Conservation (phyloP, 1,284 basidiomycete genomes). For the Ustilago shanxiensis region DNA sequence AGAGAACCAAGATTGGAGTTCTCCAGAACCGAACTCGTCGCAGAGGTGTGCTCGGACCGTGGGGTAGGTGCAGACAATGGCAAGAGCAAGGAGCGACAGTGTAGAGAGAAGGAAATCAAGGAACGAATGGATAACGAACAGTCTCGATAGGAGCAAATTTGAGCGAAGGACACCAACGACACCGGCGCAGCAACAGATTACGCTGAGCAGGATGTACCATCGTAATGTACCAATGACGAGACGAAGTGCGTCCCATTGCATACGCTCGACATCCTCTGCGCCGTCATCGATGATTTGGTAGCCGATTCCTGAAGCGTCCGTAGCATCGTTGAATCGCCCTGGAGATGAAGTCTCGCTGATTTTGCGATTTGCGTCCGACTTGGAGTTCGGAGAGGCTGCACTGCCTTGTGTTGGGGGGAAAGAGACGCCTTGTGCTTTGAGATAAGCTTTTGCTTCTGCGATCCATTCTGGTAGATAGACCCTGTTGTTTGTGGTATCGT, state of each 20-base stretch:
- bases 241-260: slow-evolving; percentile 53
- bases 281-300: slow-evolving; percentile 31
- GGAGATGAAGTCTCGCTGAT: neutral
- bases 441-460: slow-evolving; percentile 48
- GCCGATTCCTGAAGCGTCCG: neutral
- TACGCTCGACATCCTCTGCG: slow-evolving; percentile 49
- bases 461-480: slow-evolving; percentile 39
- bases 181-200: slow-evolving; percentile 46
- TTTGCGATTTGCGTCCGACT: slow-evolving; percentile 1
- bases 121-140: slow-evolving; percentile 60
- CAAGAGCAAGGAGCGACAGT: slow-evolving; percentile 51
- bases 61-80: slow-evolving; percentile 55
- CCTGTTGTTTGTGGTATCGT: slow-evolving; percentile 18
- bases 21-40: slow-evolving; percentile 52
- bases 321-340: slow-evolving; percentile 10
- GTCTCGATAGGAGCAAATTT: slow-evolving; percentile 41
- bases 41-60: slow-evolving; percentile 51
- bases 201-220: slow-evolving; percentile 48
- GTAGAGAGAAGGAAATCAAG: slow-evolving; percentile 58
- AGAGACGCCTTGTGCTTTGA: slow-evolving; percentile 40
- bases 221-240: slow-evolving; percentile 39
- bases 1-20: slow-evolving; percentile 38
- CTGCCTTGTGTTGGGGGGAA: slow-evolving; percentile 18
- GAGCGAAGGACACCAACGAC: slow-evolving; percentile 50
- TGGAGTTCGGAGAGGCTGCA: neutral